These are phyloP conservation scores for Phytophthora ramorum DNA, from an alignment of 352 stramenopile species.

Conservation along the genomic window DNA sequence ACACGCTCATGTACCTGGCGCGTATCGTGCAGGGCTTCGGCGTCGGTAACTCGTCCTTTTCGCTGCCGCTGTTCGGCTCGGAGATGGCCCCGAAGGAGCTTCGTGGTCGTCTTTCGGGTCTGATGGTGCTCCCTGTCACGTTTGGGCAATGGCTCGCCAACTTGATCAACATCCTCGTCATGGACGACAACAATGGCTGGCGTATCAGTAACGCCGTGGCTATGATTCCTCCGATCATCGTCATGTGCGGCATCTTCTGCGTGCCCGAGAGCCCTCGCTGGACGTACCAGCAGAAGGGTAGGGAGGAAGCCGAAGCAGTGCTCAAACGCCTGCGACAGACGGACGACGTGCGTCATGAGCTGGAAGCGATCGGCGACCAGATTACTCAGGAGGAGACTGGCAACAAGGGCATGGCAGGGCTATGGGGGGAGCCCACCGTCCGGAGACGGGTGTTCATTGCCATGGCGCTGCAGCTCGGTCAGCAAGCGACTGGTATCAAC, in stretches of 20 bases:
- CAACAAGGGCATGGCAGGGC: constrained; percentile 17
- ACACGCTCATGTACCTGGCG: constrained; percentile 37
- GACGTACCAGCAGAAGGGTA: constrained; percentile 38
- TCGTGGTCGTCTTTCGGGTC: constrained; percentile 37
- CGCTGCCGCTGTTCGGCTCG: constrained; percentile 46
- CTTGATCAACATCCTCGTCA: constrained; percentile 40
- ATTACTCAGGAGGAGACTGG: constrained; percentile 38
- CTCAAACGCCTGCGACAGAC: constrained; percentile 44
- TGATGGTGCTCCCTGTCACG: constrained; percentile 41
- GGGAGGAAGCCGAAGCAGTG: constrained; percentile 37
- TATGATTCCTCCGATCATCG: constrained; percentile 44
- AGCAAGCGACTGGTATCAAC: constrained; percentile 46
- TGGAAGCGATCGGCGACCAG: constrained; percentile 45
- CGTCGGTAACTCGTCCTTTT: constrained; percentile 49
- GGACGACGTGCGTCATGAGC: constrained; percentile 37
- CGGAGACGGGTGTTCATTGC: constrained; percentile 36
- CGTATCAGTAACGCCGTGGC: constrained; percentile 44
- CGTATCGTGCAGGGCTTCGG: constrained; percentile 44
- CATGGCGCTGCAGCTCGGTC: constrained; percentile 48
- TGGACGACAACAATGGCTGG: constrained; percentile 34
- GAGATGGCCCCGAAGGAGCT: constrained; percentile 50
- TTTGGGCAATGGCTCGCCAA: constrained; percentile 43
- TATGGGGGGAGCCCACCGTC: constrained; percentile 30
- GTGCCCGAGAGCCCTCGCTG: constrained; percentile 39
- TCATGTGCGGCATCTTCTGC: constrained; percentile 42